Base-by-base conservation (phyloP, 2,329 filamentous ascomycete species). In the Ceratocystis albifundus region DNA sequence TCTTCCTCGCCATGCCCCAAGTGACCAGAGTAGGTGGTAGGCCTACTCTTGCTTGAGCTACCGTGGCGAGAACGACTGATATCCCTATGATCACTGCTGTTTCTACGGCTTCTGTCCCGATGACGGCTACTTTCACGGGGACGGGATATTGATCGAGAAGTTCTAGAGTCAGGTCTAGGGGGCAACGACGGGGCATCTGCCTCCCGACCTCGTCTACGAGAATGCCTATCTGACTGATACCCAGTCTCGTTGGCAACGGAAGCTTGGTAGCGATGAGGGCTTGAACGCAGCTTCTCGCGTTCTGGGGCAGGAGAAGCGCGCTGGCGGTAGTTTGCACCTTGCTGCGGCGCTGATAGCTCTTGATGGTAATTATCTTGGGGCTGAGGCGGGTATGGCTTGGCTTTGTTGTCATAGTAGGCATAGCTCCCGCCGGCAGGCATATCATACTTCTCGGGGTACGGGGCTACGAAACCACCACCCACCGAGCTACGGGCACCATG, bases 221-320 rank as follows among this genome's bases (percentile, higher is more conserved):
- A 76, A 69, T 82, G 81, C 70, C 80, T 82, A 68, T 77, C 75
- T 0, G 80, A 80, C 46, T 81, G 72, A 69, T 76, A 79, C 66
- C 28, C 55, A 32, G 28, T 4, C 22, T 59, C 55, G n/a, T 32
- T 59, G 5, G 17, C 55, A 59, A 30, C 10, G 15, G 61, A 50
- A 10, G 17, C 61, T 22, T 22, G 50, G 62, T 17, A n/a, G n/a
- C 61, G 66, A 5, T n/a, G 66, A 7, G 62, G 44, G 17, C 61
- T 53, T 7, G 65, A 61, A 15, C 41, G 28, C 28, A 30, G 2
- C 28, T 46, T 67, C 17, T 67, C 62, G 17, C 20, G 36, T 44
- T 64, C 55, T 20, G 57, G 66, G 3, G 36, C 45, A 28, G 64
- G 64, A 17, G 66, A 67, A 22, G 46, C 50, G 25, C 61, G 61